Conservation (phyloP, 2,329 filamentous ascomycete genomes). For the Amauroascus verrucosus region DNA sequence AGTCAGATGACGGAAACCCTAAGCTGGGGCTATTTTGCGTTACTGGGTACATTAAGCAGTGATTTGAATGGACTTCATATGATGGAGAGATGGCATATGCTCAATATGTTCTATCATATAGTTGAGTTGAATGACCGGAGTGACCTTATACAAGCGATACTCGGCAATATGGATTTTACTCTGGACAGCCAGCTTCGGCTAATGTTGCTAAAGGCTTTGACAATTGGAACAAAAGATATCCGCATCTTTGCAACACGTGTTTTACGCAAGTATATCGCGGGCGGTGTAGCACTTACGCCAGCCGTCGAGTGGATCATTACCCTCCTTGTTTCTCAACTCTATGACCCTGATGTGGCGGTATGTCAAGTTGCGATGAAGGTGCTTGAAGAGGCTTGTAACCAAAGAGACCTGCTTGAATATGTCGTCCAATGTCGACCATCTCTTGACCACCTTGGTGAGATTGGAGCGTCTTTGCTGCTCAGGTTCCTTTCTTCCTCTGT, state of each 20-base stretch:
- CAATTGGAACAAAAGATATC: slow-evolving; percentile 79
- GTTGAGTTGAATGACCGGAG: slow-evolving; percentile 82
- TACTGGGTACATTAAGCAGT: slow-evolving; percentile 77
- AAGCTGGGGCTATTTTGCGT: slow-evolving; percentile 85
- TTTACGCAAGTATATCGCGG: slow-evolving; percentile 73
- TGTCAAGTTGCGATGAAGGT: slow-evolving; percentile 96
- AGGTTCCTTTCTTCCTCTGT: slow-evolving; percentile 93
- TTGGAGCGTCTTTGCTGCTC: slow-evolving; percentile 82
- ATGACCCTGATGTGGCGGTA: slow-evolving; percentile 93
- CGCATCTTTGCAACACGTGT: slow-evolving; percentile 82
- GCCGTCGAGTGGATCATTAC: slow-evolving; percentile 83
- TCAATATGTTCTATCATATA: slow-evolving; percentile 99
- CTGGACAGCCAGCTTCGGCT: slow-evolving; percentile 82
- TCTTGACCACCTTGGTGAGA: slow-evolving; percentile 90
- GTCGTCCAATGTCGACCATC: slow-evolving; percentile 93
- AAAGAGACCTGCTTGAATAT: slow-evolving; percentile 80
- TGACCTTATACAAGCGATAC: slow-evolving; percentile 77
- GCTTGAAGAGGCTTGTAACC: slow-evolving; percentile 91
- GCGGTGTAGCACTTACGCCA: slow-evolving; percentile 36
- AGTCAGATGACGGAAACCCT: slow-evolving; percentile 78
- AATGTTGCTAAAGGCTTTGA: slow-evolving; percentile 85
- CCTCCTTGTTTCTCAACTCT: slow-evolving; percentile 92
- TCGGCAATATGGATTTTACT: slow-evolving; percentile 87
- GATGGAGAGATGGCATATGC: slow-evolving; percentile 92
- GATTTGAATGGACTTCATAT: slow-evolving; percentile 76